A percentile compares a stretch with the other conserved stretches of the same genome.
phyloP scores from a whole-genome alignment of 768 basidiomycete genomes.

The Gelatoporia subvermispora region DNA sequence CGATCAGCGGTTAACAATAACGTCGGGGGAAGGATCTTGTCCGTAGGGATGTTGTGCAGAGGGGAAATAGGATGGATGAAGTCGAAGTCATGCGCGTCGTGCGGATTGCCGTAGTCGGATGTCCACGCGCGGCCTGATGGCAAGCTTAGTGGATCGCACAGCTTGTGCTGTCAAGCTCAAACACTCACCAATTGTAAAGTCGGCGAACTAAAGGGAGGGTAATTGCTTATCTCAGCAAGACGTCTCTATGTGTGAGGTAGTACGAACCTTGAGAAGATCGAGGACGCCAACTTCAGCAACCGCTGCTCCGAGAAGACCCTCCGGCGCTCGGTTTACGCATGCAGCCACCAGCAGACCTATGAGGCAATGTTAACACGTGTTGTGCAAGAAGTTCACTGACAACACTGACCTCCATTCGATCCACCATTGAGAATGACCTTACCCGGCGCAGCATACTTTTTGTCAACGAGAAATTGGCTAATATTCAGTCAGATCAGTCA shows the following conservation, averaged over 20 bases:
- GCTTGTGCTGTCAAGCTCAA: too few relatives aligned
- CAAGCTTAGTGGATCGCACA: slow-evolving; percentile 7
- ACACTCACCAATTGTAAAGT: slow-evolving; percentile 68
- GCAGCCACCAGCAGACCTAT: slow-evolving; percentile 77
- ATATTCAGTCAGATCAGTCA: neutral
- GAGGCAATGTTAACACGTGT: neutral
- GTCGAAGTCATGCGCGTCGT: slow-evolving; percentile 75
- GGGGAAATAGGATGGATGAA: slow-evolving; percentile 80
- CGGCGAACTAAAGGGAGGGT: slow-evolving; percentile 46
- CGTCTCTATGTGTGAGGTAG: slow-evolving; percentile 1
- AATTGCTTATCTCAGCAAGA: neutral
- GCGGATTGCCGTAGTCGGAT: slow-evolving; percentile 74
- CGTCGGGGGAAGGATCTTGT: slow-evolving; percentile 60
- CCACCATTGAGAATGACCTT: slow-evolving; percentile 77
- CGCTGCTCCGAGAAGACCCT: slow-evolving; percentile 71
- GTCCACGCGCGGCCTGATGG: slow-evolving; percentile 66
- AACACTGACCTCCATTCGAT: slow-evolving; percentile 67
- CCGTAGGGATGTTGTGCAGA: slow-evolving; percentile 67
- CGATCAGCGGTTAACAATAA: slow-evolving; percentile 81
- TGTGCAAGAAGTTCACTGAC: neutral
- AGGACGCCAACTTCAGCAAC: slow-evolving; percentile 80
- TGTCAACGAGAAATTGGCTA: slow-evolving; percentile 68
- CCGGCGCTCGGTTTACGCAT: slow-evolving; percentile 75
- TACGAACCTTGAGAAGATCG: slow-evolving; percentile 67
- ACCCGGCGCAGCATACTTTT: slow-evolving; percentile 61